A percentile compares a stretch with the other conserved stretches of the same genome.
phyloP scores from a whole-genome alignment of 2,329 filamentous ascomycete species.

The Sporothrix luriei region DNA sequence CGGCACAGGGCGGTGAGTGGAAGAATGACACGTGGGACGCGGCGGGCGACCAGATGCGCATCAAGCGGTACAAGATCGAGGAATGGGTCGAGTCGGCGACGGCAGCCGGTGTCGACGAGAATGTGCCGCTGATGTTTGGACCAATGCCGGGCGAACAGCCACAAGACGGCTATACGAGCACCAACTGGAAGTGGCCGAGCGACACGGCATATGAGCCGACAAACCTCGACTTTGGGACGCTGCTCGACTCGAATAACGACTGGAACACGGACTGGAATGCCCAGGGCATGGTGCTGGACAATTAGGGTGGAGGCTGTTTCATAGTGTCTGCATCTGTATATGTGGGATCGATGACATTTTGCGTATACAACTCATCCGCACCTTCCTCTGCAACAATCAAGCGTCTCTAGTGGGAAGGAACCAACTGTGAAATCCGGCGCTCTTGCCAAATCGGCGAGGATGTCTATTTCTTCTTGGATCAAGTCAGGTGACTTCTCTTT shows the following conservation, averaged over 20 bases:
- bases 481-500: background rate
- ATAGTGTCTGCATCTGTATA: background rate
- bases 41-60: slow-evolving; percentile 6
- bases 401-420: background rate
- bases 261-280: slow-evolving; percentile 20
- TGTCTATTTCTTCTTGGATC: background rate
- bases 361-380: background rate
- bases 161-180: background rate
- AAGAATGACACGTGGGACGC: slow-evolving; percentile 24
- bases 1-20: slow-evolving; percentile 15
- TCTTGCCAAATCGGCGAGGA: background rate
- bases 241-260: slow-evolving; percentile 14
- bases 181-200: slow-evolving; percentile 3
- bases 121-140: background rate
- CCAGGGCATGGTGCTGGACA: background rate
- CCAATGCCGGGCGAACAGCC: background rate
- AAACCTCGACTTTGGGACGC: slow-evolving; percentile 1
- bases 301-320: background rate
- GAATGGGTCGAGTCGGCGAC: slow-evolving; percentile 4
- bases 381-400: background rate
- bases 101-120: slow-evolving; percentile 12
- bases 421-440: background rate
- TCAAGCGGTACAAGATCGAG: slow-evolving; percentile 15
- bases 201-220: background rate
- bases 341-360: background rate